Base-by-base conservation (phyloP, 768 basidiomycete species). In the Lactarius trivialis region DNA sequence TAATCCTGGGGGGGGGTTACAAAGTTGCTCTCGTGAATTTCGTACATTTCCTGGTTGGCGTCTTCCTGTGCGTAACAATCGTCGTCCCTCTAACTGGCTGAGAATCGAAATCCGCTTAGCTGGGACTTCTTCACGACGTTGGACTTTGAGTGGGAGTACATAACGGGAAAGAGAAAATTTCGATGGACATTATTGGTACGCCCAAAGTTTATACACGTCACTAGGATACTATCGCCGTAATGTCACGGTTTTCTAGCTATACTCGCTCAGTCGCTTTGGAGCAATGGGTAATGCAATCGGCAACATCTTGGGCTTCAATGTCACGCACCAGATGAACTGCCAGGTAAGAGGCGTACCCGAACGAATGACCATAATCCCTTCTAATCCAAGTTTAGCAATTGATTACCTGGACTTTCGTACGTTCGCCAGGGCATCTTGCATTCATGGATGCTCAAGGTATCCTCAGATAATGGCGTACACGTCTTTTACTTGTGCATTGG, bases 111-210 rank as follows among this genome's bases (percentile, higher is more conserved):
- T 26, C 4, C n/a, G n/a, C 24, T 28, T 28, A 63, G 61, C 19
- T 63, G 61, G 61, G 61, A 63, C 4, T 43, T 58, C 39, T 15
- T 63, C 51, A 58, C 51, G n/a, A 58, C 61, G 17, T 8, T 63
- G 24, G 3, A 15, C 4, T 63, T 58, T 19, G 61, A 63, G 41
- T 58, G 55, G 61, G 32, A 53, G 0, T 50, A 24, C n/a, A 11
- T 63, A 33, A 45, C 39, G 30, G 56, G 56, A n/a, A 58, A 32
- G 36, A 50, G 56, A 41, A 32, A 41, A 1, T 58, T 52, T 33
- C 48, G 43, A 26, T 63, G 61, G 61, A 54, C 61, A 24, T 17
- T 58, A 21, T 7, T 56, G 61, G 61, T 63, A 41, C 21, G 61
- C 49, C 24, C 15, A 17, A 30, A 21, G 7, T 0, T 26, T 30